Evolutionary conservation across 768 basidiomycete species (phyloP).

Genomic region (Pleurotus eryngii): DNA sequence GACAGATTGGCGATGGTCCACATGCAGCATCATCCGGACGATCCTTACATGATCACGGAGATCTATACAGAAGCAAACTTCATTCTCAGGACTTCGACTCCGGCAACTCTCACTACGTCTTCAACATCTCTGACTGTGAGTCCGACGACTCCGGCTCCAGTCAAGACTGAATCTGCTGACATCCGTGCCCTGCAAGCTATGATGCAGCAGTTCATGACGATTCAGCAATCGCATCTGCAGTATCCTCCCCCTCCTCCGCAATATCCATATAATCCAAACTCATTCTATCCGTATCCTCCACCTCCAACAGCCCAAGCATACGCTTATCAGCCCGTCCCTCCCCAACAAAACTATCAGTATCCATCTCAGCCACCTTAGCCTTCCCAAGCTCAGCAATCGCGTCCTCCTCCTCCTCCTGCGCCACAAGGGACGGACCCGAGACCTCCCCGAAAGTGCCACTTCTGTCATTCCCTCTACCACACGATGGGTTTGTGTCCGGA

Average conservation of each 20-base stretch:
- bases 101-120: slow-evolving; percentile 16
- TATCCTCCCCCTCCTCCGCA: not conserved
- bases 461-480: too few relatives aligned
- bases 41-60: slow-evolving; percentile 18
- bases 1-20: slow-evolving; percentile 18
- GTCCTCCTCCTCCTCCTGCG: too few relatives aligned
- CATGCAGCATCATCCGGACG: slow-evolving; percentile 20
- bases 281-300: not conserved
- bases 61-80: slow-evolving; percentile 18
- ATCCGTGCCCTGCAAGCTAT: not conserved
- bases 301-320: too few relatives aligned
- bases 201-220: not conserved
- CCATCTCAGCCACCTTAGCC: too few relatives aligned
- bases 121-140: slow-evolving; percentile 6
- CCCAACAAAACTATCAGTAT: too few relatives aligned
- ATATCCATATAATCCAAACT: not conserved
- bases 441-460: too few relatives aligned
- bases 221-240: not conserved
- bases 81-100: slow-evolving; percentile 9
- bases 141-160: slow-evolving; percentile 15
- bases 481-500: too few relatives aligned
- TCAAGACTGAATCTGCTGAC: slow-evolving; percentile 9
- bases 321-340: too few relatives aligned
- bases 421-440: too few relatives aligned
- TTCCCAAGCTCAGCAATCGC: too few relatives aligned